Conservation (phyloP, 257 asterid genomes). For the Lycium ferocissimum region DNA sequence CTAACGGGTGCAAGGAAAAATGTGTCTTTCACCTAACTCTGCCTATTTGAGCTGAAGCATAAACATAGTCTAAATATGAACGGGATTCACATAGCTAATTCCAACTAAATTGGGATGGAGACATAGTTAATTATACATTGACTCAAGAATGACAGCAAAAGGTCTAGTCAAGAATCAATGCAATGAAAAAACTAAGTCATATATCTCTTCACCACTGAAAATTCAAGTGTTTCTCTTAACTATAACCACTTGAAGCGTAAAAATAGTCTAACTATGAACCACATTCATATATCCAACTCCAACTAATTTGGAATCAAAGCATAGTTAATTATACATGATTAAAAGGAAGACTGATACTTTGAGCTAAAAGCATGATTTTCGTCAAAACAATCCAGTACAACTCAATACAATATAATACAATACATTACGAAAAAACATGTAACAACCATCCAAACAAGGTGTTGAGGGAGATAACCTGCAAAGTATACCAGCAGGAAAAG, state of each 20-base stretch:
- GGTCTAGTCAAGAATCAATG: neutral
- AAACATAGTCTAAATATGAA: neutral
- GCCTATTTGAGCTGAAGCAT: neutral
- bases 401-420: too few relatives aligned
- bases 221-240: neutral
- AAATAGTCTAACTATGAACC: neutral
- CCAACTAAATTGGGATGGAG: neutral
- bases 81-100: neutral
- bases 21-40: conserved; percentile 10
- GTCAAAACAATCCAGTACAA: too few relatives aligned
- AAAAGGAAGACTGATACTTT: neutral
- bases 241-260: neutral
- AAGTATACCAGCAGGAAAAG: conserved; percentile 92
- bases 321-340: neutral
- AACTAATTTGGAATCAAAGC: neutral
- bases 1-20: neutral
- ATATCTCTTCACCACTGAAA: neutral
- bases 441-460: too few relatives aligned
- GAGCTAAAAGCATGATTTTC: too few relatives aligned
- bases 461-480: conserved; percentile 60
- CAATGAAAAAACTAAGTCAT: neutral
- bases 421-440: too few relatives aligned
- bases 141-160: neutral
- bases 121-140: neutral
- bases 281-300: neutral